Evolutionary conservation across 2,329 filamentous ascomycete genomes (phyloP), one percentile per base, ranked within the genome.

Genomic region (Ascochyta rabiei): DNA sequence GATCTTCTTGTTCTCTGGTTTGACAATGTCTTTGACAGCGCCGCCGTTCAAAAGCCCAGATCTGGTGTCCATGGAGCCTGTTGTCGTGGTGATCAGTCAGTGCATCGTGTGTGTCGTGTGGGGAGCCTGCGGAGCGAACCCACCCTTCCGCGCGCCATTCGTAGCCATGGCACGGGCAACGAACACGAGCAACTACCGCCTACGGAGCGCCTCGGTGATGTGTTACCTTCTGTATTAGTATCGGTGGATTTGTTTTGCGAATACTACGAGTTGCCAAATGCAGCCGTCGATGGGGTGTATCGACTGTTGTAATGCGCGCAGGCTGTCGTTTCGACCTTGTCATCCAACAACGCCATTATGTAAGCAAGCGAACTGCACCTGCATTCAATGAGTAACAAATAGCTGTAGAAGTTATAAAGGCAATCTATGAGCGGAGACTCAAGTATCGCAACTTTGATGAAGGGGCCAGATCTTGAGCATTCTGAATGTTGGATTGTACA

Each of bases 1-100:
- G 34, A 75, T 62, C 62, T 77, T 79, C 57, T 75, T 73, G 34
- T 76, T 75, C 56, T 77, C 75, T 42, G 75, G 68, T 21, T 66
- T 70, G n/a, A 78, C 61, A 4, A 65, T 57, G 6, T 67, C 65
- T 55, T 75, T 73, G 19, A 75, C 66, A 10, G 67, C 57, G 52
- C 56, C 61, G 13, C 56, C 49, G 45, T 74, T 68, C 30, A 75
- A 53, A 6, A 76, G 59, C 23, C 71, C 59, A 35, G 62, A 56
- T 47, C 66, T 67, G 16, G 61, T 56, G 19, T 65, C 53, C 34
- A 68, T 57, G 23, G 61, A 53, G 48, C 65, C 58, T 61, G 65
- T 46, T 51, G 64, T 61, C 53, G 68, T 66, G 68, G 59, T 57
- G 43, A 48, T 52, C 60, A 52, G 54, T 71, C 58, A 65, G 64